Base-by-base conservation (phyloP, 305 asterid genomes). In the Ilex paraguariensis region DNA sequence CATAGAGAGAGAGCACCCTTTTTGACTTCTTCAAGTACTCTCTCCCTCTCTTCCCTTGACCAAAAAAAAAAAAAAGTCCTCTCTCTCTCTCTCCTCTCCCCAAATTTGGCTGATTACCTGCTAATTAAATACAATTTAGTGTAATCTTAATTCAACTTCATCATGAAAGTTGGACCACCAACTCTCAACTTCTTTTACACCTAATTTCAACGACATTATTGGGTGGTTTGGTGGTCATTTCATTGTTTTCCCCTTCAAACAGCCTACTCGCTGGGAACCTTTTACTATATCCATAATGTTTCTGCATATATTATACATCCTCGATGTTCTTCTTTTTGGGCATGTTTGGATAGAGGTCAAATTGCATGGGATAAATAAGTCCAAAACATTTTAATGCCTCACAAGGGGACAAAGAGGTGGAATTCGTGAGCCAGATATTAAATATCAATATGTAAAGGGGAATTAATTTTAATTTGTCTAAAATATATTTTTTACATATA, bases 31-130 rank as follows among this genome's bases (percentile, higher is more conserved):
- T 40, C 46, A 65, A 42, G 64, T 54, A 46, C 56, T 16, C 4
- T 61, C 46, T 55, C 6, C 28, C 28, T 21, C 28, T 21, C 28
- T 1, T 21, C 28, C 2, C 28, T 21, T 21, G 28, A 21, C 28
- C 28, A 21, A 21, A 21, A 21, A 21, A 21, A 21, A n/a, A 21
- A 21, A 21, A 21, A 65, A 33, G 64, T 54, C 52, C 56, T 16
- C 31, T 61, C 46, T 55, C n/a, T n/a, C 6, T 28, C 28, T 21
- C 28, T 21, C 28, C 28, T 21, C 2, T 56, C 74, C 75, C 72
- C 56, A 73, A 73, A 75, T 79, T 70, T 60, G 73, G 85, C 76
- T 62, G 73, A 66, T 73, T 69, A 59, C 53, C 53, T 60, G 45
- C 65, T 68, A 73, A 62, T 66, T 60, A 59, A 31, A 32, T 42